These are phyloP conservation scores for Ophioceras dolichostomum DNA, from an alignment of 2,329 filamentous ascomycete genomes.

Conservation along the genomic window DNA sequence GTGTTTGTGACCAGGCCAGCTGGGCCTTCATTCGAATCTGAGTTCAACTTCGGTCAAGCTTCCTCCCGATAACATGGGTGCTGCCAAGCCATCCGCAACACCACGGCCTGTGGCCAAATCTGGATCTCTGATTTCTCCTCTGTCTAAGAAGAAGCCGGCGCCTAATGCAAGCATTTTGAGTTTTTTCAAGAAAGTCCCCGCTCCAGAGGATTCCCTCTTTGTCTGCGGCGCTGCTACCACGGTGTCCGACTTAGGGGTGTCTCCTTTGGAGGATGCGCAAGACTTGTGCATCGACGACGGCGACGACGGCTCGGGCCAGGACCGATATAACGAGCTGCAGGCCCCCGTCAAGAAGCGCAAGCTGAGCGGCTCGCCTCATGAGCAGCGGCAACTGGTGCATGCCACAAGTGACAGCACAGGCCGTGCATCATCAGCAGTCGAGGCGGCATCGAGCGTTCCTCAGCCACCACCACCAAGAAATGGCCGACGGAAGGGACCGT, in stretches of 20 bases:
- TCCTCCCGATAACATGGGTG: no score
- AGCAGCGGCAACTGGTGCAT: constrained; percentile 4
- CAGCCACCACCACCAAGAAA: constrained; percentile 7
- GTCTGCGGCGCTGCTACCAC: constrained; percentile 16
- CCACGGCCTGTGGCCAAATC: constrained; percentile 1
- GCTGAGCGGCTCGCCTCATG: constrained; percentile 18
- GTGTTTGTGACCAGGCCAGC: no score
- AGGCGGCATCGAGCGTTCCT: not conserved
- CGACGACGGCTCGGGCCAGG: not conserved
- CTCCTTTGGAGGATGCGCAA: constrained; percentile 2
- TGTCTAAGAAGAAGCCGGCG: constrained; percentile 9
- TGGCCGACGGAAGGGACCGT: constrained; percentile 38
- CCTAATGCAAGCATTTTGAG: constrained; percentile 57
- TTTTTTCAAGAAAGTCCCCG: constrained; percentile 62
- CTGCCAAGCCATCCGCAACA: constrained; percentile 2
- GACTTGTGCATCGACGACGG: not conserved
- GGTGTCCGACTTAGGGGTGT: no score
- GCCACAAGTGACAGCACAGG: not conserved
- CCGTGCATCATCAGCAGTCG: no score
- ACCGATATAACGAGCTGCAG: constrained; percentile 25
- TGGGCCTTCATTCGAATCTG: no score
- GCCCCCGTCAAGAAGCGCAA: constrained; percentile 29
- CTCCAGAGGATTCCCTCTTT: constrained; percentile 47
- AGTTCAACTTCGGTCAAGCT: no score
- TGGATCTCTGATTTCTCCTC: not conserved